These are phyloP conservation scores for Spinacia oleracea DNA, from an alignment of 179 eudicot species.

Conservation along the genomic window DNA sequence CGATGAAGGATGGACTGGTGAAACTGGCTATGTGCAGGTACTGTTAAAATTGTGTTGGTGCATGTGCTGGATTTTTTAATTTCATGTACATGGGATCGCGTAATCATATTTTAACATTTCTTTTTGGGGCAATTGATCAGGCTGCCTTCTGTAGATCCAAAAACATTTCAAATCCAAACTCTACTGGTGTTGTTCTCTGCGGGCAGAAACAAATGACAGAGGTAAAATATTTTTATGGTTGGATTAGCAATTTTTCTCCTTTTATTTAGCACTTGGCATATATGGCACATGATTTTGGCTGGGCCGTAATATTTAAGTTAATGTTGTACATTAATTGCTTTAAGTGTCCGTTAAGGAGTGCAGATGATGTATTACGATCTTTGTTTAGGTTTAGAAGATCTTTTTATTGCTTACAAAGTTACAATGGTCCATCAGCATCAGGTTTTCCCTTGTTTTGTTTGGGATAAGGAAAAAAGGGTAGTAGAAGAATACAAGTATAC, in stretches of 20 bases:
- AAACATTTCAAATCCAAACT: constrained; percentile 52
- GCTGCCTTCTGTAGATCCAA: constrained; percentile 83
- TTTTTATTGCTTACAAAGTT: neutral
- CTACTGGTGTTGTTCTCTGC: constrained; percentile 78
- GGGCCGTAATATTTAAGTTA: neutral
- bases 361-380: neutral
- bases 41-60: neutral
- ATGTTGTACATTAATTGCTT: neutral
- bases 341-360: neutral
- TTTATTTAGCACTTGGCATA: neutral
- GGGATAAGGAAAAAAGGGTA: neutral
- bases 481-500: too few relatives aligned
- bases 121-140: constrained; percentile 37
- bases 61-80: neutral
- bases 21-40: constrained; percentile 93
- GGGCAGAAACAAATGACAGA: constrained; percentile 94
- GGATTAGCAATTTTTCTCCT: neutral
- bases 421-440: neutral
- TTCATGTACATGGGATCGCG: neutral
- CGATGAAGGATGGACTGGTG: constrained; percentile 77
- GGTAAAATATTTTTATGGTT: constrained; percentile 41
- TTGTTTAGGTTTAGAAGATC: neutral
- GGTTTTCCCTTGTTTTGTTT: constrained; percentile 1
- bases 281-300: neutral
- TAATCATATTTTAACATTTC: neutral